Evolutionary conservation across 352 stramenopile genomes (phyloP), one percentile per base, ranked within the genome.

Genomic region (Elongisporangium senticosum): DNA sequence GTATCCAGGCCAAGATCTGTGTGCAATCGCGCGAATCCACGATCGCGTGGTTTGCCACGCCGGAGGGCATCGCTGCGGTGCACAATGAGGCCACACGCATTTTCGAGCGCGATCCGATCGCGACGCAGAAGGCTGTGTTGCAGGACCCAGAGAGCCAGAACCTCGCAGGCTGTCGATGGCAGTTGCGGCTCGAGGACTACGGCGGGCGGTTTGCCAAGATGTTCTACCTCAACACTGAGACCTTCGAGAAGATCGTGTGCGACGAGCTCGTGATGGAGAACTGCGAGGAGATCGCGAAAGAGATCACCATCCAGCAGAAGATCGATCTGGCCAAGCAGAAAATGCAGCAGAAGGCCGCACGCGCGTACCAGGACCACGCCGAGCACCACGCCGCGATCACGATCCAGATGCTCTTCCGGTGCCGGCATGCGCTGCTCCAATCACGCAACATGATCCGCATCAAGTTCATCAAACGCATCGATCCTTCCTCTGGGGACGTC

Each of bases 401-500:
- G 20, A 89, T 91, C 54, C 82, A 91, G 55, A 75, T 77, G 59
- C 66, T 91, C 50, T 85, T 86, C 57, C 75, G 61, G 21, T 85
- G 68, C 55, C 82, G 68, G 22, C 73, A 83, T 24, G 82, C 82
- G 2, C 59, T 72, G 17, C 48, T 73, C 10, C n/a, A 69, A 7
- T 62, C 64, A 11, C 77, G 79, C 17, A 71, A 62, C n/a, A 66
- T 83, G 13, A 83, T 89, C 19, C 79, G 79, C 15, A 63, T 69
- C 19, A 68, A 54, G 7, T 76, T 89, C 52, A 61, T 91, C 47
- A 86, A 87, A 22, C 75, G 82, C 13, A 68, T 89, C 20, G 82
- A 91, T 37, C 77, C 82, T 0, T 71, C 49, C 3, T 78, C 75
- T 0, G 79, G 79, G 0, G 64, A 71, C 22, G 24, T 73, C 4